Base-by-base conservation (phyloP, 306 rosid species). In the Malus orientalis region DNA sequence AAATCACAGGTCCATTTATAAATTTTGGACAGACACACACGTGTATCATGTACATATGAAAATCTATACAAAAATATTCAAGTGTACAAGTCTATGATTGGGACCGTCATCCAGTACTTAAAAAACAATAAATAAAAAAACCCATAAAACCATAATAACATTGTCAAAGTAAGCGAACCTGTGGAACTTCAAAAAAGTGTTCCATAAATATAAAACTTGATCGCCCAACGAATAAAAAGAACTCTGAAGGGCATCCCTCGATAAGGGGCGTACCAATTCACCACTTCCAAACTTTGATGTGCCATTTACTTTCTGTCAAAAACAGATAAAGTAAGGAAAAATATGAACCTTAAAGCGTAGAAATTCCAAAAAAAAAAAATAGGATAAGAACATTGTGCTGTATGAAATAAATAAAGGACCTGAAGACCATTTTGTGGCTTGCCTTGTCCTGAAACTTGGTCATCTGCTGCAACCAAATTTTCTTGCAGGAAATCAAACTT, bases 171-270 rank as follows among this genome's bases (percentile, higher is more conserved):
- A 83, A 36, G 67, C 80, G 58, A 54, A 93, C 97, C 98, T 90
- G 75, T 91, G 98, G 74, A 91, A 88, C 67, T 85, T 86, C 55
- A 90, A 66, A 87, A 91, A 91, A 9, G 73, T 81, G 80, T 86
- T 94, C 98, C 98, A 94, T 83, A 94, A 87, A 86, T 84, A 91
- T 69, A 75, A 58, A 44, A 94, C 71, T 83, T 94, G 96, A 79
- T 94, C 90, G 38, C 98, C 98, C 78, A 91, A 63, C 38, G 79
- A 74, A 82, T 82, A 81, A 49, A 86, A 88, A 42, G 74, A 75
- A 65, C 76, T 83, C 83, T 76, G 45, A n/a, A 90, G 68, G 74
- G 88, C 88, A 84, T 70, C 82, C 75, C 77, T 82, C 44, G 93
- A 83, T 25, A 86, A 71, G 65, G 82, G 84, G 54, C 20, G 84